Percentiles rank a stretch among this genome's conserved stretches.
phyloP scores from a whole-genome alignment of 768 basidiomycete genomes.

The Rhodotorula graminis region DNA sequence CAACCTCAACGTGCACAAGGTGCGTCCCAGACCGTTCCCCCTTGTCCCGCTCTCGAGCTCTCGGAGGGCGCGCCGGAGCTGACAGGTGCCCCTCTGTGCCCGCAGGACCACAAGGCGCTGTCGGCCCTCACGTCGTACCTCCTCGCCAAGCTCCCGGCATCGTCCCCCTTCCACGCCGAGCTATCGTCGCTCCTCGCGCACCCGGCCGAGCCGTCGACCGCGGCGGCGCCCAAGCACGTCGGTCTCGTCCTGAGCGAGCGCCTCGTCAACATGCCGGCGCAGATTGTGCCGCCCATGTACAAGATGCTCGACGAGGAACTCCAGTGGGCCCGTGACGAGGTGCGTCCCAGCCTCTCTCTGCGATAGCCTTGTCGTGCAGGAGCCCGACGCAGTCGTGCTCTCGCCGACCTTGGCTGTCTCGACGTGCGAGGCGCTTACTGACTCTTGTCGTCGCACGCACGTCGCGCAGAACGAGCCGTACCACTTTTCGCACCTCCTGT shows the following conservation, averaged over 20 bases:
- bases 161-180: conserved; percentile 56
- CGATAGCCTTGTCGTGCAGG: neutral
- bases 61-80: neutral
- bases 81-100: neutral
- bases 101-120: conserved; percentile 67
- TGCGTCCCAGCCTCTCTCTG: conserved; percentile 41
- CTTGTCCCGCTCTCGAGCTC: too few species aligned
- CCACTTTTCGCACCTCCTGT: conserved; percentile 42
- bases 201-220: conserved; percentile 26
- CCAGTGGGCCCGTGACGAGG: conserved; percentile 64
- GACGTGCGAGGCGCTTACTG: too few species aligned
- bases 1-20: conserved; percentile 54
- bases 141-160: conserved; percentile 57
- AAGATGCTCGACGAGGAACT: conserved; percentile 79
- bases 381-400: too few species aligned
- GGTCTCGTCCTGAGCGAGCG: conserved; percentile 83
- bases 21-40: neutral
- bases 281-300: conserved; percentile 88
- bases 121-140: conserved; percentile 67
- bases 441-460: neutral
- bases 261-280: conserved; percentile 90
- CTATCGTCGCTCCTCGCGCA: conserved; percentile 47
- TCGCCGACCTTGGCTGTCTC: too few species aligned
- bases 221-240: conserved; percentile 49
- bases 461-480: conserved; percentile 36